Conservation (phyloP, 352 stramenopile genomes). For the Halophytophthora polymorphica region DNA sequence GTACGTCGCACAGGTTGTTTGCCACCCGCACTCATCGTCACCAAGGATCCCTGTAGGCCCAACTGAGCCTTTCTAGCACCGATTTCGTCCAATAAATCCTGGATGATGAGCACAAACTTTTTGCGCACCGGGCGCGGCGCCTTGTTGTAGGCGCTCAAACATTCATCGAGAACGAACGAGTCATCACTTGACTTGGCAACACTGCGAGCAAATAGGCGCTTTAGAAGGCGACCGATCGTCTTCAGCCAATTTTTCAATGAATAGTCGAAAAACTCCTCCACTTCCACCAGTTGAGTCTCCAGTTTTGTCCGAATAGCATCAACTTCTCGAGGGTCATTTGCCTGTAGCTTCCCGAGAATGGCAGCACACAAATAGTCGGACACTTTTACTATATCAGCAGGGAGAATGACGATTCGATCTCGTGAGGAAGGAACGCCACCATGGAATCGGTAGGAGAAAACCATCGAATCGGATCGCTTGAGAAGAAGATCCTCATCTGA, state of each 20-base stretch:
- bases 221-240: conserved; percentile 18
- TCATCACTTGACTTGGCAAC: conserved; percentile 21
- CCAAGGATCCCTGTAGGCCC: background rate
- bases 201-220: conserved; percentile 19
- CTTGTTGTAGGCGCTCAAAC: conserved; percentile 28
- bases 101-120: conserved; percentile 46
- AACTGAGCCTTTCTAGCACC: conserved; percentile 28
- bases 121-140: conserved; percentile 21
- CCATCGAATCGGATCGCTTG: conserved; percentile 11
- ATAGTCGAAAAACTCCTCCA: conserved; percentile 29
- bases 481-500: background rate
- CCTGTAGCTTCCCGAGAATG: conserved; percentile 48
- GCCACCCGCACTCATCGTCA: too few relatives aligned
- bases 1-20: background rate
- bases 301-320: conserved; percentile 21
- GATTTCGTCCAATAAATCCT: conserved; percentile 53
- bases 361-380: conserved; percentile 43
- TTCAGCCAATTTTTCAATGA: conserved; percentile 7
- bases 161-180: conserved; percentile 49
- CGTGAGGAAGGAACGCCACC: conserved; percentile 17
- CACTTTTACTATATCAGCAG: conserved; percentile 41
- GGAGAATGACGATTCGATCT: conserved; percentile 42
- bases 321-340: conserved; percentile 37
- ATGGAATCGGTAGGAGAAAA: conserved; percentile 36
- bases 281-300: conserved; percentile 34